Base-by-base conservation (phyloP, 805 yeast species). In the Pichia gijzeniarum region DNA sequence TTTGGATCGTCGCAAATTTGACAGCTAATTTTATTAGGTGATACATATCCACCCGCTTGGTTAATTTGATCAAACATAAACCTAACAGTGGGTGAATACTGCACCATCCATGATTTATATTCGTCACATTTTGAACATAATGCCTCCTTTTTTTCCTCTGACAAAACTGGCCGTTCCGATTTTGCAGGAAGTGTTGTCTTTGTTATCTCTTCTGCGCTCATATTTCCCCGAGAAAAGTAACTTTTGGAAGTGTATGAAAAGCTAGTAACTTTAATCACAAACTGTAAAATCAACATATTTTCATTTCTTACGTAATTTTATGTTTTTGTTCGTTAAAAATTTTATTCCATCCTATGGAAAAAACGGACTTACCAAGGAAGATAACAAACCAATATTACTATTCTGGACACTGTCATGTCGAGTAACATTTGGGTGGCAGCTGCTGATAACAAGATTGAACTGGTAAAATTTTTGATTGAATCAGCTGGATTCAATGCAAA, bases 341-440 rank as follows among this genome's bases (percentile, higher is more conserved):
- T 13, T 4, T 35, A 19, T 35, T 17, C 19, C 19, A 12, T 33
- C 19, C 21, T 14, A 5, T 33, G n/a, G 7, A 33, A 28, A 19
- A 10, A 25, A 25, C n/a, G n/a, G n/a, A n/a, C n/a, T n/a, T n/a
- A n/a, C n/a, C n/a, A n/a, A n/a, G n/a, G n/a, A n/a, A n/a, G n/a
- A n/a, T n/a, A n/a, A n/a, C n/a, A n/a, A 25, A 10, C 10, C 28
- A 7, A 25, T 25, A 25, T 25, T 10, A 25, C 9, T 25, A 25
- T 7, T 25, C 28, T 7, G 27, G 18, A 1, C 21, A n/a, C 5
- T 8, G n/a, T 14, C 10, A 56, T 49, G 54, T 48, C 58, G 25
- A 39, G 32, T 5, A 91, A 93, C 64, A 79, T 93, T 48, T 93
- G 99, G 99, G 79, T 86, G 6, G 96, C 96, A 4, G 91, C 96